Conservation (phyloP, 2,329 filamentous ascomycete genomes). For the Trichoderma oligosporum region DNA sequence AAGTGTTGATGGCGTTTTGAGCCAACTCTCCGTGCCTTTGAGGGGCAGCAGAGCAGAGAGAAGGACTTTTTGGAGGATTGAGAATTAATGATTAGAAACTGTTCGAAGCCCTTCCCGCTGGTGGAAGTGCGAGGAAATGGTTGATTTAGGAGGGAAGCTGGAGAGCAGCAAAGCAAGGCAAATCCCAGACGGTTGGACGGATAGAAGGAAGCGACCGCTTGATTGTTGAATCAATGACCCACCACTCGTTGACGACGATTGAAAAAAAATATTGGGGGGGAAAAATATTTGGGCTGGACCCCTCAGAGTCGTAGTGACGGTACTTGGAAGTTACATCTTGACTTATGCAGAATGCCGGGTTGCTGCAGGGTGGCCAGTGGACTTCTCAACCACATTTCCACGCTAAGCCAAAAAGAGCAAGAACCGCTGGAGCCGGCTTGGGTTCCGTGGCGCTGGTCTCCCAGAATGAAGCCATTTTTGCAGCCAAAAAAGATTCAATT, state of each 20-base stretch:
- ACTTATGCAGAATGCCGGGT: constrained; percentile 10
- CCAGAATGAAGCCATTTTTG: constrained; percentile 10
- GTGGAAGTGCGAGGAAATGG: neutral
- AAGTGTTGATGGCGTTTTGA: constrained; percentile 8
- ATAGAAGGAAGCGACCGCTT: constrained; percentile 22
- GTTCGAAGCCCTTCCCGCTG: constrained; percentile 26
- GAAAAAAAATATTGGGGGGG: constrained; percentile 35
- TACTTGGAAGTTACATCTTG: constrained; percentile 8
- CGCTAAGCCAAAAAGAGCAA: constrained; percentile 22
- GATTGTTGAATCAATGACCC: constrained; percentile 38
- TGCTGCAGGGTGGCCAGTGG: constrained; percentile 20
- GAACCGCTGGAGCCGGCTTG: constrained; percentile 12
- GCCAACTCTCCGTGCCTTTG: constrained; percentile 25
- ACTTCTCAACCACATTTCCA: constrained; percentile 26
- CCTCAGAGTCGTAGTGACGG: constrained; percentile 3
- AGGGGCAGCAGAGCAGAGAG: constrained; percentile 15
- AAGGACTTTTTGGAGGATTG: constrained; percentile 8
- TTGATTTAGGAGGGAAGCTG: neutral
- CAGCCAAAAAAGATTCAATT: constrained; percentile 3
- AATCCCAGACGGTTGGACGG: constrained; percentile 25
- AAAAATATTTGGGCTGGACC: constrained; percentile 10
- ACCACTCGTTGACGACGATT: constrained; percentile 30
- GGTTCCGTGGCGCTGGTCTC: constrained; percentile 12
- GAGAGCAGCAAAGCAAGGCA: neutral
- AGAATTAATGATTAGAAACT: constrained; percentile 21